Evolutionary conservation across 2,329 filamentous ascomycete genomes (phyloP).

Genomic region (Paracoccidioides lutzii): DNA sequence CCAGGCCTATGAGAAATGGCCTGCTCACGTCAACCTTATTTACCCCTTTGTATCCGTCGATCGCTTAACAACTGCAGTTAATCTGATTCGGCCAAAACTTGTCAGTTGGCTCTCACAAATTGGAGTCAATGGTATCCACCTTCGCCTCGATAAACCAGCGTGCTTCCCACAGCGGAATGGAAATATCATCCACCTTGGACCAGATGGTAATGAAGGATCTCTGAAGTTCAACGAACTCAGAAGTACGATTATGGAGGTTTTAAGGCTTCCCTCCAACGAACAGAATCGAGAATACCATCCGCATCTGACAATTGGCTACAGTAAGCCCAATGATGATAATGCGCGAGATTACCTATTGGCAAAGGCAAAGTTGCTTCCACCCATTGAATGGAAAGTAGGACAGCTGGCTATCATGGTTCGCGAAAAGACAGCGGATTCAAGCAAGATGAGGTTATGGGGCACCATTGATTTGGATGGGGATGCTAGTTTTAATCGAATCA

Average conservation of each 20-base stretch:
- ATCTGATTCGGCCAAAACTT: slow-evolving; percentile 28
- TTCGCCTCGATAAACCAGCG: slow-evolving; percentile 29
- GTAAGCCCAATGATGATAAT: slow-evolving; percentile 32
- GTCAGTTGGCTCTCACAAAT: slow-evolving; percentile 7
- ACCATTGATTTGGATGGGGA: slow-evolving; percentile 23
- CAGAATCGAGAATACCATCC: slow-evolving; percentile 24
- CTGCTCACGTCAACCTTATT: slow-evolving; percentile 52
- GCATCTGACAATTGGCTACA: slow-evolving; percentile 52
- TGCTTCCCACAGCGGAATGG: slow-evolving; percentile 39
- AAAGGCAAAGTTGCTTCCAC: slow-evolving; percentile 40
- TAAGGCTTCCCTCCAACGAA: slow-evolving; percentile 20
- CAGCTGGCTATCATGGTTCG: slow-evolving; percentile 43
- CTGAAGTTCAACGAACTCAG: slow-evolving; percentile 24
- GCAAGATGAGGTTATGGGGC: slow-evolving; percentile 47
- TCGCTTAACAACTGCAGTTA: slow-evolving; percentile 33
- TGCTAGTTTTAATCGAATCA: background rate
- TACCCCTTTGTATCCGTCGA: slow-evolving; percentile 50
- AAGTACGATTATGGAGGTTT: slow-evolving; percentile 21
- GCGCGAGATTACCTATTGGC: slow-evolving; percentile 40
- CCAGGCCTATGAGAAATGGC: slow-evolving; percentile 49
- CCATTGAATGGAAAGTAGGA: slow-evolving; percentile 37
- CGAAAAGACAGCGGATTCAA: slow-evolving; percentile 27
- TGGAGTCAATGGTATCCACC: background rate
- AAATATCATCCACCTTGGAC: slow-evolving; percentile 38
- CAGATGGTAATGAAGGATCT: slow-evolving; percentile 2